phyloP scores from a whole-genome alignment of 495 filamentous ascomycete species.

The Acidiella bohemica region DNA sequence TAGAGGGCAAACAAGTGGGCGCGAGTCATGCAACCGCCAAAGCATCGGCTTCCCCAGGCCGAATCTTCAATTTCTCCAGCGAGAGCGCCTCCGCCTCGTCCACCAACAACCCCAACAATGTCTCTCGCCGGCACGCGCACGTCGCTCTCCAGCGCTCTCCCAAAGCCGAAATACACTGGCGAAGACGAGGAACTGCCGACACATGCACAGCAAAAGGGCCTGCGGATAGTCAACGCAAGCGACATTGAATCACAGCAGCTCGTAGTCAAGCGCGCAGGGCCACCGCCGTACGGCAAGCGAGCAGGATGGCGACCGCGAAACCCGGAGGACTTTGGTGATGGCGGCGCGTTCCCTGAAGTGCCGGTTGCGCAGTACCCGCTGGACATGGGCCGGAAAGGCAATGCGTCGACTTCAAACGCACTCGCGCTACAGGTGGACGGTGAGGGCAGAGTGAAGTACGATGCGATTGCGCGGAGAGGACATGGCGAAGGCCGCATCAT shows the following conservation, averaged over 20 bases:
- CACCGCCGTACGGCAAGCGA: slow-evolving; percentile 75
- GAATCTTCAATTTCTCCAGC: no score
- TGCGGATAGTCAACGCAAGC: slow-evolving; percentile 62
- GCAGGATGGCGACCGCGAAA: slow-evolving; percentile 75
- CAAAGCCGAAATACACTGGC: slow-evolving; percentile 77
- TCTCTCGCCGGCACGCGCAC: slow-evolving; percentile 27
- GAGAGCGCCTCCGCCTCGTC: no score
- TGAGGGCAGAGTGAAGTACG: slow-evolving; percentile 89
- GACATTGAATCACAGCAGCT: slow-evolving; percentile 76
- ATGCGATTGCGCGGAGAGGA: slow-evolving; percentile 84
- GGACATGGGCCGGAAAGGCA: slow-evolving; percentile 72
- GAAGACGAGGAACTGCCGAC: slow-evolving; percentile 68
- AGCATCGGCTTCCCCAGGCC: no score
- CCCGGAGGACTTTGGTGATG: slow-evolving; percentile 87
- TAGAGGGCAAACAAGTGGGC: no score
- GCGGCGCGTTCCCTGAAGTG: slow-evolving; percentile 91
- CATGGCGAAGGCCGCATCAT: slow-evolving; percentile 73
- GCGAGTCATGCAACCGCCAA: no score
- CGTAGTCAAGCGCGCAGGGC: slow-evolving; percentile 72
- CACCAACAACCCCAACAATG: slow-evolving; percentile 1
- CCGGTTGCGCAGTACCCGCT: slow-evolving; percentile 89
- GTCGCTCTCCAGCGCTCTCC: slow-evolving; percentile 68
- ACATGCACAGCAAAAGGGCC: slow-evolving; percentile 60
- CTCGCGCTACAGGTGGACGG: slow-evolving; percentile 82
- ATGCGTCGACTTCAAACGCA: slow-evolving; percentile 63